Evolutionary conservation across 257 asterid genomes (phyloP).

Genomic region (Solanum habrochaites): DNA sequence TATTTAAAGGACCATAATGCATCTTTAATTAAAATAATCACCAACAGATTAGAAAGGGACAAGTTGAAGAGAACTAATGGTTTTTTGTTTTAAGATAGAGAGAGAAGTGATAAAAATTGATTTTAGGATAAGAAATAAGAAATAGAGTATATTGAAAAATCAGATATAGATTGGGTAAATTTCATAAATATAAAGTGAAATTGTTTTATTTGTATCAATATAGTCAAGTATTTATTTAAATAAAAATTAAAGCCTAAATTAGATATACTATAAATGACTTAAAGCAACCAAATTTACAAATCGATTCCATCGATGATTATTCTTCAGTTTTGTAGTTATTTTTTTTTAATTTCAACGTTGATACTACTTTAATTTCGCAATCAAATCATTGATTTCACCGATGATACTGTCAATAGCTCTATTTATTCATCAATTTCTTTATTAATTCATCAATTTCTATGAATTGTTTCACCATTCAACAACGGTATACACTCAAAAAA

Average conservation of each 20-base stretch:
- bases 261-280: background rate
- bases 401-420: background rate
- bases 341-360: background rate
- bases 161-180: no score
- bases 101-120: background rate
- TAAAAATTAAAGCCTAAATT: background rate
- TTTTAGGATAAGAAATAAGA: background rate
- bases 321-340: background rate
- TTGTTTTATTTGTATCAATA: background rate
- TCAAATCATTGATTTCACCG: background rate
- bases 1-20: no score
- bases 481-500: background rate
- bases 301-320: background rate
- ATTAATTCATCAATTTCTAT: no score
- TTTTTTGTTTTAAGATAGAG: no score
- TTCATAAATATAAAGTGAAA: no score
- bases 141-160: no score
- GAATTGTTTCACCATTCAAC: background rate
- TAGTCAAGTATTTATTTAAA: background rate
- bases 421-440: no score
- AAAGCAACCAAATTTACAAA: background rate
- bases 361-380: background rate
- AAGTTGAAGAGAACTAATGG: no score
- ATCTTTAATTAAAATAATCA: no score
- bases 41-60: no score